Conservation (phyloP, 805 yeast species). For the Blastobotrys mokoenaii region DNA sequence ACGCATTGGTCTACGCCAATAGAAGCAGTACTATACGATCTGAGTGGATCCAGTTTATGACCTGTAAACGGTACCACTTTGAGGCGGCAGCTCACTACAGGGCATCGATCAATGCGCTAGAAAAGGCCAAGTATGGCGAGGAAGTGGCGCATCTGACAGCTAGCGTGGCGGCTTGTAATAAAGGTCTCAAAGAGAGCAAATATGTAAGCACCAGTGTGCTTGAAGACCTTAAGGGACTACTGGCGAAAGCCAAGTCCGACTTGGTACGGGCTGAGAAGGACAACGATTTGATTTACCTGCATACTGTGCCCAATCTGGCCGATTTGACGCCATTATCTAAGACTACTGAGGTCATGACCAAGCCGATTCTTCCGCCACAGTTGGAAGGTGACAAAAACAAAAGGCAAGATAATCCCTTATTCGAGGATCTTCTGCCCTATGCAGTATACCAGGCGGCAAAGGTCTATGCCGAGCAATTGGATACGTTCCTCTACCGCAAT, state of each 20-base stretch:
- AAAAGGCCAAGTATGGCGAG: slow-evolving; percentile 52
- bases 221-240: slow-evolving; percentile 47
- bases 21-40: slow-evolving; percentile 43
- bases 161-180: slow-evolving; percentile 33
- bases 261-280: slow-evolving; percentile 59
- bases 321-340: slow-evolving; percentile 32
- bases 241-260: slow-evolving; percentile 35
- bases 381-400: slow-evolving; percentile 22
- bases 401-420: slow-evolving; percentile 29
- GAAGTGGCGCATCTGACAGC: slow-evolving; percentile 52
- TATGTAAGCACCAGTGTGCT: slow-evolving; percentile 36
- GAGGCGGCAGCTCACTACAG: slow-evolving; percentile 64
- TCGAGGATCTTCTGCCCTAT: slow-evolving; percentile 59
- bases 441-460: slow-evolving; percentile 55
- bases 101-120: slow-evolving; percentile 42
- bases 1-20: slow-evolving; percentile 36
- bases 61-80: slow-evolving; percentile 57
- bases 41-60: slow-evolving; percentile 59
- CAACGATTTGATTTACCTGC: slow-evolving; percentile 70
- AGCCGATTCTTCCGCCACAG: slow-evolving; percentile 34
- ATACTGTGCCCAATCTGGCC: slow-evolving; percentile 45
- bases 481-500: slow-evolving; percentile 40
- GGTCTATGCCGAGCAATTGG: slow-evolving; percentile 61
- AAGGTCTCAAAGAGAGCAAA: slow-evolving; percentile 33
- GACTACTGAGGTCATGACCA: slow-evolving; percentile 47